Evolutionary conservation across 2,329 filamentous ascomycete species (phyloP).

Genomic region (Trichoderma atroviride): DNA sequence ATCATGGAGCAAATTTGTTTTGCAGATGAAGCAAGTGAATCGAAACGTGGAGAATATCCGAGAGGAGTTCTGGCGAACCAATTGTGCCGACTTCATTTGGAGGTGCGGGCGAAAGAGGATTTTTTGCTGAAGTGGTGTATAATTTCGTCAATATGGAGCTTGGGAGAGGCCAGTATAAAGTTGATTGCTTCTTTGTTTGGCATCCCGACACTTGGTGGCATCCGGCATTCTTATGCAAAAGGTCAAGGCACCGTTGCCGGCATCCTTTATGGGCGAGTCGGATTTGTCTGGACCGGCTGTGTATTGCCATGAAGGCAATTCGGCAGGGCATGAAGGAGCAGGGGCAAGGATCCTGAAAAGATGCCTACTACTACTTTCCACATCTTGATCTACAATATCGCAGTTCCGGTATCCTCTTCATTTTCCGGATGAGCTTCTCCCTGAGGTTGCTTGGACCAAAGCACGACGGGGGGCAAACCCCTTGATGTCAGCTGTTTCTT

Average conservation of each 20-base stretch:
- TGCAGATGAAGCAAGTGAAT: too few relatives aligned
- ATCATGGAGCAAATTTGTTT: too few relatives aligned
- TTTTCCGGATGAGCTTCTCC: neutral
- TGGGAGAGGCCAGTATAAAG: neutral
- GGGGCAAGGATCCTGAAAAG: too few relatives aligned
- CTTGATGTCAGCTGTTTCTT: too few relatives aligned
- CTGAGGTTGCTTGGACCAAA: too few relatives aligned
- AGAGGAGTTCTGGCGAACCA: neutral
- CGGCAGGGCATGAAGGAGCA: neutral
- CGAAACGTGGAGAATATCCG: neutral
- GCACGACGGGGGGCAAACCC: too few relatives aligned
- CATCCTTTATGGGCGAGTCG: neutral
- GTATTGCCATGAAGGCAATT: neutral
- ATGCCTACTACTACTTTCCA: neutral
- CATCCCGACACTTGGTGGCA: neutral
- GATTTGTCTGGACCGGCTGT: neutral
- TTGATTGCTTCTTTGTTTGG: neutral
- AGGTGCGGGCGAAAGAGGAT: neutral
- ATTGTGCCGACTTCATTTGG: neutral
- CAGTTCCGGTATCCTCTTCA: neutral
- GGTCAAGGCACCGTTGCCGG: neutral
- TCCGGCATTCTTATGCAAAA: neutral
- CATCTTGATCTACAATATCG: neutral
- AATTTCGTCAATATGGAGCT: neutral
- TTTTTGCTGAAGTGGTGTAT: neutral